phyloP scores from a whole-genome alignment of 257 asterid species.

The Cinchona pubescens region DNA sequence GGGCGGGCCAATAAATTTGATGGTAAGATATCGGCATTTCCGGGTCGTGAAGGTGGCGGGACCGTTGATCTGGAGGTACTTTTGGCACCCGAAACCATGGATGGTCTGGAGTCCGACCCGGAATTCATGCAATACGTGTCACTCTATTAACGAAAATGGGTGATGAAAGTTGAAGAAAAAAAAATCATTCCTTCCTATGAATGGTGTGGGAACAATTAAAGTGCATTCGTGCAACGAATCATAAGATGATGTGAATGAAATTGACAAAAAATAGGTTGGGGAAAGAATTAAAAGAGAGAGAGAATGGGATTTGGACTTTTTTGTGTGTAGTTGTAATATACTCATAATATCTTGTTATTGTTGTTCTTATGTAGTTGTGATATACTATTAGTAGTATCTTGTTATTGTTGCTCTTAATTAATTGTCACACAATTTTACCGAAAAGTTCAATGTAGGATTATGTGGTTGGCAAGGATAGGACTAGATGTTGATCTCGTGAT shows the following conservation, averaged over 20 bases:
- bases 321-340: neutral
- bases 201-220: neutral
- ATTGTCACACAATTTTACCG: too few relatives aligned
- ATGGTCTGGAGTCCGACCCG: slow-evolving; percentile 31
- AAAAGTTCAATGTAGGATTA: neutral
- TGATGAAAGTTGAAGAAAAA: neutral
- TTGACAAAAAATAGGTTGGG: neutral
- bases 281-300: neutral
- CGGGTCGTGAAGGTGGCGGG: slow-evolving; percentile 34
- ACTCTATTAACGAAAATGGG: neutral
- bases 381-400: neutral
- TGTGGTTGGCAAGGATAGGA: neutral
- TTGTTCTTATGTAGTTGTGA: neutral
- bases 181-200: neutral
- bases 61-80: slow-evolving; percentile 43
- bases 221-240: neutral
- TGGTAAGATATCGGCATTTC: slow-evolving; percentile 38
- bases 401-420: neutral
- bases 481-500: neutral
- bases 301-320: neutral
- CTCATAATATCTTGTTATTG: neutral
- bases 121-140: slow-evolving; percentile 41
- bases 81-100: slow-evolving; percentile 36
- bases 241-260: neutral
- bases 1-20: slow-evolving; percentile 38